These are phyloP conservation scores for Alectoria sarmentosa DNA, from an alignment of 495 filamentous ascomycete species.

Conservation along the genomic window DNA sequence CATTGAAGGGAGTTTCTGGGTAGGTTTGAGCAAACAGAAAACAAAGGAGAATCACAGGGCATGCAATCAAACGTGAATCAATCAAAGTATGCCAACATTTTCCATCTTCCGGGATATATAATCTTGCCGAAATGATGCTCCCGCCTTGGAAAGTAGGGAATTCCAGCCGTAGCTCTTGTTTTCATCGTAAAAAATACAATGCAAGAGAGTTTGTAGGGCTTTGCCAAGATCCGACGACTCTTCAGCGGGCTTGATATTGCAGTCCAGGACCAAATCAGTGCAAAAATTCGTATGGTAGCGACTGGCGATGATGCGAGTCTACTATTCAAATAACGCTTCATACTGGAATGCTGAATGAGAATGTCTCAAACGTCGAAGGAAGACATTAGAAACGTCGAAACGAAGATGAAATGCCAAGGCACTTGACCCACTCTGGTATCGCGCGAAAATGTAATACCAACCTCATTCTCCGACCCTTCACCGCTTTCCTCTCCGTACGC, in stretches of 20 bases:
- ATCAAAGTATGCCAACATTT: neutral
- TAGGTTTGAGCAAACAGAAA: neutral
- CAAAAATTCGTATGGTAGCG: neutral
- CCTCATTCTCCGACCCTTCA: neutral
- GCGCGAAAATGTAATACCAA: neutral
- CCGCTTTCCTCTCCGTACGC: neutral
- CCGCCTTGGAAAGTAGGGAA: neutral
- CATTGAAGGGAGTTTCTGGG: neutral
- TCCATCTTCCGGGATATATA: too few relatives aligned
- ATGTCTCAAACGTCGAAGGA: too few relatives aligned
- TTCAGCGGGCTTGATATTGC: neutral
- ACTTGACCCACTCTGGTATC: neutral
- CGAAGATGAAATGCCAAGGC: neutral
- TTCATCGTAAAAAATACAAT: neutral
- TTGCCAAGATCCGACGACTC: neutral
- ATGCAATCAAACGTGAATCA: neutral
- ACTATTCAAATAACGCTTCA: too few relatives aligned
- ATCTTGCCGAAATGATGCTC: too few relatives aligned
- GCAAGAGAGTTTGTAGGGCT: neutral
- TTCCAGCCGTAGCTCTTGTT: neutral
- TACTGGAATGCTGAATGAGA: too few relatives aligned
- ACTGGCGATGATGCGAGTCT: neutral
- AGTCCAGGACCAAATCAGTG: neutral
- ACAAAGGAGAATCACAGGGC: neutral
- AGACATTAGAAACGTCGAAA: too few relatives aligned